Percentiles rank a stretch among this genome's conserved stretches.
These are phyloP conservation scores for Saccharomycopsis fibuligera DNA, from an alignment of 805 yeast genomes.

Conservation along the genomic window DNA sequence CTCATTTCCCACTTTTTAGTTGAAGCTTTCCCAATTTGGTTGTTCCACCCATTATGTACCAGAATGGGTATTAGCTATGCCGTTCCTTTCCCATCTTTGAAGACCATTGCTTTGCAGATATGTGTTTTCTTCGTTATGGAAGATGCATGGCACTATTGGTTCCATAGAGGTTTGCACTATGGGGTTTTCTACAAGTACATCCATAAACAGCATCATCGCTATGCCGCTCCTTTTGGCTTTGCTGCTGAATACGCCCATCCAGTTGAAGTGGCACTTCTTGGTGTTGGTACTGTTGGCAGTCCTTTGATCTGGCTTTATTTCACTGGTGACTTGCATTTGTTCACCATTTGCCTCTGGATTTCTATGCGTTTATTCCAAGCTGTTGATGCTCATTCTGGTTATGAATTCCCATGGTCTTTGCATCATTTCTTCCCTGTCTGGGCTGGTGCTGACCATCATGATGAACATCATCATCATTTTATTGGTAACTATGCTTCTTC, in stretches of 20 bases:
- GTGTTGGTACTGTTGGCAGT: slow-evolving; percentile 76
- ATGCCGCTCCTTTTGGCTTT: slow-evolving; percentile 80
- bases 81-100: slow-evolving; percentile 62
- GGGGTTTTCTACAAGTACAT: slow-evolving; percentile 67
- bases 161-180: slow-evolving; percentile 67
- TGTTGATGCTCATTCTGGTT: slow-evolving; percentile 79
- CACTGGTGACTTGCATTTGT: slow-evolving; percentile 57
- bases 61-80: slow-evolving; percentile 52
- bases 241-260: slow-evolving; percentile 89
- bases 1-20: slow-evolving; percentile 65
- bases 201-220: slow-evolving; percentile 79
- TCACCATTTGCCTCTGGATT: slow-evolving; percentile 71
- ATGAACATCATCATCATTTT: slow-evolving; percentile 76
- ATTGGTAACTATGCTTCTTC: slow-evolving; percentile 78
- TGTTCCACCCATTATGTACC: slow-evolving; percentile 70
- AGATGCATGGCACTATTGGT: slow-evolving; percentile 78
- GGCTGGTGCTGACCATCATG: slow-evolving; percentile 88
- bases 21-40: slow-evolving; percentile 80
- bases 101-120: slow-evolving; percentile 47
- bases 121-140: slow-evolving; percentile 64
- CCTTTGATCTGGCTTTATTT: slow-evolving; percentile 64
- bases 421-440: slow-evolving; percentile 73
- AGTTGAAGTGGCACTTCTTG: slow-evolving; percentile 67
- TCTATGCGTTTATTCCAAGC: slow-evolving; percentile 71
- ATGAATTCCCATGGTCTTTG: slow-evolving; percentile 79